Percentiles rank a stretch among this genome's conserved stretches.
Evolutionary conservation across 345 rosid species (phyloP).

Genomic region (Zanthoxylum bungeanum): DNA sequence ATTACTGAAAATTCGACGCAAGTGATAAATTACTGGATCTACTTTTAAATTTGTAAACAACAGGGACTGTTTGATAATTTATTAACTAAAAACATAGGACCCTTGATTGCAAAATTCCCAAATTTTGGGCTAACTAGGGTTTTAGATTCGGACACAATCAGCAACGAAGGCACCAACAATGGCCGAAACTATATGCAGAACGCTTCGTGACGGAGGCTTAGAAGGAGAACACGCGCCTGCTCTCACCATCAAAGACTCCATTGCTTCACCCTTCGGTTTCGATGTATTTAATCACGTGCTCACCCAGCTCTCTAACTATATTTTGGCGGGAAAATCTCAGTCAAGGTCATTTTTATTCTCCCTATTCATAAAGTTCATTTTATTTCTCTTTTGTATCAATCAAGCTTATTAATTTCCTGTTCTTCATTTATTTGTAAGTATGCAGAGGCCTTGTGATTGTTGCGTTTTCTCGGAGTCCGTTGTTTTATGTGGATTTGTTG

Average conservation of each 20-base stretch:
- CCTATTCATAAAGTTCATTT: background rate
- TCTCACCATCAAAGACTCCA: constrained; percentile 67
- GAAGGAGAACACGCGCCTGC: constrained; percentile 85
- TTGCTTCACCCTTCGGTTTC: constrained; percentile 60
- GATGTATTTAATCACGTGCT: constrained; percentile 63
- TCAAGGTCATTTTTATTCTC: constrained; percentile 42
- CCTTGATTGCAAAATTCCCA: background rate
- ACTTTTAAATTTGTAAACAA: background rate
- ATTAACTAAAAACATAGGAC: background rate
- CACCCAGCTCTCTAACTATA: constrained; percentile 50
- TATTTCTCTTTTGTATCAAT: background rate
- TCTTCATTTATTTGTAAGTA: background rate
- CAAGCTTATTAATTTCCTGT: background rate
- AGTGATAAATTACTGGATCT: background rate
- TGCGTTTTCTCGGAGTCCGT: constrained; percentile 61
- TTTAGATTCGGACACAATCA: background rate
- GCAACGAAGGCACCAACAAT: constrained; percentile 20
- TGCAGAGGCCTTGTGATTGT: constrained; percentile 68
- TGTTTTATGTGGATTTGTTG: constrained; percentile 54
- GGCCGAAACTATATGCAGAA: constrained; percentile 78
- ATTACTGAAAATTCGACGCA: too few relatives aligned
- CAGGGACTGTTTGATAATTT: background rate
- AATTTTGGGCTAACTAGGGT: constrained; percentile 23
- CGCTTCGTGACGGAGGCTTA: constrained; percentile 73
- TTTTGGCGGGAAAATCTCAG: constrained; percentile 73